Conservation (phyloP, 2,329 filamentous ascomycete species). For the Claviceps spartinae region DNA sequence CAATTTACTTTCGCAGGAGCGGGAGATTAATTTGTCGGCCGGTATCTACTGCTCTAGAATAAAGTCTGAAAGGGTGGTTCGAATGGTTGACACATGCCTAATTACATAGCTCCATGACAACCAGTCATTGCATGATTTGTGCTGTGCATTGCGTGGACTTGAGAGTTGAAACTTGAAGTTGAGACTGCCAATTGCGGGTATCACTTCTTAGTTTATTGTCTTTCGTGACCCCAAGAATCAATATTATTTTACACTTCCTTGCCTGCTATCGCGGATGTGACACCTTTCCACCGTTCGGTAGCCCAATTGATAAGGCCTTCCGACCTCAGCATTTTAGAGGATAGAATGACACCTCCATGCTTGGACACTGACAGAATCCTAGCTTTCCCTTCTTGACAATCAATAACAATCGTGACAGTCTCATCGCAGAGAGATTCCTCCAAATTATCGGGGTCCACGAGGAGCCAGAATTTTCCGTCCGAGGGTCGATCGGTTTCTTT, state of each 20-base stretch:
- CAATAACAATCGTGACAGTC: conserved; percentile 70
- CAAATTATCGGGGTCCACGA: conserved; percentile 79
- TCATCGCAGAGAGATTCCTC: conserved; percentile 81
- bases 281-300: conserved; percentile 22
- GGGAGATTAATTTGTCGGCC: conserved; percentile 54
- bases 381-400: conserved; percentile 37
- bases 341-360: conserved; percentile 61
- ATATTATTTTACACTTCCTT: background rate
- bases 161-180: too few species aligned
- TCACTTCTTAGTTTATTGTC: background rate
- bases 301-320: conserved; percentile 33
- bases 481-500: conserved; percentile 34
- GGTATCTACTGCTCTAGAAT: conserved; percentile 85
- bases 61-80: conserved; percentile 66
- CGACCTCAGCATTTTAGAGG: conserved; percentile 51
- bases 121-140: background rate
- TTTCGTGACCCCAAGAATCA: conserved; percentile 11
- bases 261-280: conserved; percentile 19
- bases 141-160: background rate
- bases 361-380: conserved; percentile 66
- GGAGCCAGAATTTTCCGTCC: conserved; percentile 51
- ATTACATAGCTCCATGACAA: background rate
- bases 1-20: conserved; percentile 31
- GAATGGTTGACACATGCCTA: conserved; percentile 60
- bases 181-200: background rate